Conservation (phyloP, 495 filamentous ascomycete species). For the Aspergillus asperescens region DNA sequence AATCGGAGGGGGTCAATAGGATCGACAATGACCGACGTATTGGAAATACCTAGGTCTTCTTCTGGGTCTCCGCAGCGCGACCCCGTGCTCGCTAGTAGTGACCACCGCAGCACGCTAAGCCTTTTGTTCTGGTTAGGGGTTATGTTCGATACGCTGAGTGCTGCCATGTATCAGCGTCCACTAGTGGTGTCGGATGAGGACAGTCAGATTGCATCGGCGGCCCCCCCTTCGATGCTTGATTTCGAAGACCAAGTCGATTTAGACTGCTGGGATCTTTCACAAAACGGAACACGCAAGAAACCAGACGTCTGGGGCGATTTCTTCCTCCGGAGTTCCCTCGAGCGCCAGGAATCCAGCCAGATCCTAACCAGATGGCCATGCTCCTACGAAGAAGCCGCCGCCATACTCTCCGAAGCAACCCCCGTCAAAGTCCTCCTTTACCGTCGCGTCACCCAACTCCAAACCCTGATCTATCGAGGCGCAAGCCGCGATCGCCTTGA, state of each 20-base stretch:
- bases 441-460: slow-evolving; percentile 4
- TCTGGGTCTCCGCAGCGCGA: background rate
- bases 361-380: background rate
- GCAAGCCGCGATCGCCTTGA: background rate
- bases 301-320: background rate
- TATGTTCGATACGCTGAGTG: slow-evolving; percentile 1
- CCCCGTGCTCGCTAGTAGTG: background rate
- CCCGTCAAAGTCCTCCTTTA: slow-evolving; percentile 5
- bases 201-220: background rate
- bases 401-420: background rate
- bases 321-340: background rate
- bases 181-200: slow-evolving; percentile 2
- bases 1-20: background rate
- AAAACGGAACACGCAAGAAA: background rate
- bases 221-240: background rate
- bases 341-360: background rate
- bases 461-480: background rate
- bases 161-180: slow-evolving; percentile 2
- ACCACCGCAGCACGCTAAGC: background rate
- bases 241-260: background rate
- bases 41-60: background rate
- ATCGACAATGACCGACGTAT: background rate
- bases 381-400: background rate
- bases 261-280: background rate
- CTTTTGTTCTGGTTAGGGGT: slow-evolving; percentile 1